phyloP scores from a whole-genome alignment of 371 early-diverging fungal genomes.

The Apophysomyces ossiformis region DNA sequence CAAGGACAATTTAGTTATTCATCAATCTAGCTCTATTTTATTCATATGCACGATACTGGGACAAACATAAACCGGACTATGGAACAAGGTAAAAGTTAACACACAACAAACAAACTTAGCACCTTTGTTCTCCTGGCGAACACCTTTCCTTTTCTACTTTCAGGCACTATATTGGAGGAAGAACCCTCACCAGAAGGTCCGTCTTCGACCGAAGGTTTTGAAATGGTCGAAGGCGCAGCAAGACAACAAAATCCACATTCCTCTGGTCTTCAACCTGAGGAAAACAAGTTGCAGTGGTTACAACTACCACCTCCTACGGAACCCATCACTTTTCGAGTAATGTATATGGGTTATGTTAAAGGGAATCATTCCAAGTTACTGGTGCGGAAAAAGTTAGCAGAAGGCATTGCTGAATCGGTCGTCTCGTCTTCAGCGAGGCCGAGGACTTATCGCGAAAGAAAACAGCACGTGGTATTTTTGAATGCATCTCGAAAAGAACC shows the following conservation, averaged over 20 bases:
- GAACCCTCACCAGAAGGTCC: background rate
- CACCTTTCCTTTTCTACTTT: background rate
- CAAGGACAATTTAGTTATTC: too few relatives aligned
- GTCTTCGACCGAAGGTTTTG: background rate
- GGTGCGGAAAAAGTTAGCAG: conserved; percentile 12
- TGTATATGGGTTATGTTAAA: conserved; percentile 18
- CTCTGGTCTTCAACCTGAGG: background rate
- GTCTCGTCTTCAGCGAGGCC: background rate
- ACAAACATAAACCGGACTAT: background rate
- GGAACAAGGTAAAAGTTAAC: background rate
- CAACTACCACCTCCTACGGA: background rate
- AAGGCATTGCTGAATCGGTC: conserved; percentile 13
- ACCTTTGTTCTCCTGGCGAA: too few relatives aligned
- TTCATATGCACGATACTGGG: background rate
- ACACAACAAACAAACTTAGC: background rate
- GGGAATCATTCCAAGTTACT: conserved; percentile 1
- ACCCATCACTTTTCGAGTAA: conserved; percentile 11
- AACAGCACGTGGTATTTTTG: conserved; percentile 17
- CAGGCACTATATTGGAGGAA: background rate
- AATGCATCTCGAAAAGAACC: conserved; percentile 14
- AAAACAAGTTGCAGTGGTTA: background rate
- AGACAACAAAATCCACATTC: background rate
- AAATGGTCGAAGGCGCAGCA: background rate
- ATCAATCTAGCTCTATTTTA: background rate
- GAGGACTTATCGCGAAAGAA: conserved; percentile 13